Conservation (phyloP, 768 basidiomycete species). For the Russula compacta region DNA sequence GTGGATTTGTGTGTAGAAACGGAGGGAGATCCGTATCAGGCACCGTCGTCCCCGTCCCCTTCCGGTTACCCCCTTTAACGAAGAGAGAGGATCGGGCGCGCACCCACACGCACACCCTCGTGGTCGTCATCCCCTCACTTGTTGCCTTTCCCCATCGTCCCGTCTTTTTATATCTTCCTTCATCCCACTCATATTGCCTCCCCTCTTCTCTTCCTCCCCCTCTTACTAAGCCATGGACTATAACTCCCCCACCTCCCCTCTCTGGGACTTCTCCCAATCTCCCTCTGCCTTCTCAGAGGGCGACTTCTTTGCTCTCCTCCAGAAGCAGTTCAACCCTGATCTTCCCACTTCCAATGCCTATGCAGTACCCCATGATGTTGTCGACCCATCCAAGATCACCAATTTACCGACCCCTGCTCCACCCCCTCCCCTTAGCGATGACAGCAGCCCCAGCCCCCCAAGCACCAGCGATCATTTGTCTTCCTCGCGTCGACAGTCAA, state of each 20-base stretch:
- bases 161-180: neutral
- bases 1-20: neutral
- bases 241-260: constrained; percentile 38
- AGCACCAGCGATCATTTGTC: constrained; percentile 32
- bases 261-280: constrained; percentile 54
- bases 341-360: constrained; percentile 20
- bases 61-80: neutral
- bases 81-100: neutral
- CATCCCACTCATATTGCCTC: no score
- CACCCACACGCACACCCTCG: no score
- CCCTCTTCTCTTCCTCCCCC: neutral
- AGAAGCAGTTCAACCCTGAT: constrained; percentile 57
- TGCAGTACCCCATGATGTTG: constrained; percentile 32
- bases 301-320: constrained; percentile 68
- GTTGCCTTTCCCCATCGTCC: no score
- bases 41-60: no score
- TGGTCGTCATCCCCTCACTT: neutral
- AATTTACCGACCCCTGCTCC: constrained; percentile 41
- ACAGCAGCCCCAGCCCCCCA: constrained; percentile 72
- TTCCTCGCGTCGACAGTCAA: constrained; percentile 28
- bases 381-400: constrained; percentile 54
- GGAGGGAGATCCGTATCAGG: no score
- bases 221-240: constrained; percentile 36
- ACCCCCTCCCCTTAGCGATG: constrained; percentile 56
- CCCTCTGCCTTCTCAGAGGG: constrained; percentile 56